Evolutionary conservation across 2,329 filamentous ascomycete genomes (phyloP).

Genomic region (Phyllosticta ampelicida): DNA sequence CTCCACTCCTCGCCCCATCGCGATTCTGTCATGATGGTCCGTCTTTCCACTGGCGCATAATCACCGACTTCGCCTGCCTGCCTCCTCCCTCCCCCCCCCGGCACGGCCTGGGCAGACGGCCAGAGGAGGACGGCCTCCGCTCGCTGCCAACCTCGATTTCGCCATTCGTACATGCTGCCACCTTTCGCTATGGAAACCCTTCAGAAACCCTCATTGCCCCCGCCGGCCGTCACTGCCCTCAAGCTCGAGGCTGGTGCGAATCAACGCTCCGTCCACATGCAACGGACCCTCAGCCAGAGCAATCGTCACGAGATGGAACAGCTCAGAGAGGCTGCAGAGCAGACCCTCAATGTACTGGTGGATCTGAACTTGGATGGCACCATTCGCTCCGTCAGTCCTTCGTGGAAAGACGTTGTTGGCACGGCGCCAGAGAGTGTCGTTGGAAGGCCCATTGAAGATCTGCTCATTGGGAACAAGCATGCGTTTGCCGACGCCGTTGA

Average conservation of each 20-base stretch:
- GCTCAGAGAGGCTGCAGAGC: constrained; percentile 87
- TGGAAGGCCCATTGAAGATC: constrained; percentile 66
- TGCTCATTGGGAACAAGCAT: constrained; percentile 69
- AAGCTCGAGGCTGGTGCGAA: constrained; percentile 27
- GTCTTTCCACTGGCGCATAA: constrained; percentile 21
- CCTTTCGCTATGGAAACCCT: constrained; percentile 13
- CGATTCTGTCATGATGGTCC: constrained; percentile 21
- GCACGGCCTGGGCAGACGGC: constrained; percentile 14
- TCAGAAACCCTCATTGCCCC: constrained; percentile 24
- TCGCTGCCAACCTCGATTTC: constrained; percentile 1
- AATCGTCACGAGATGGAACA: constrained; percentile 91
- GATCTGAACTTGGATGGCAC: constrained; percentile 84
- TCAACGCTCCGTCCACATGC: constrained; percentile 34
- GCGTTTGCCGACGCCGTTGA: constrained; percentile 77
- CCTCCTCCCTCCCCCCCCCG: too few relatives aligned
- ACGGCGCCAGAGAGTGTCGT: constrained; percentile 61
- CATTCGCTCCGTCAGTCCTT: constrained; percentile 92
- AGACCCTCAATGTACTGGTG: constrained; percentile 92
- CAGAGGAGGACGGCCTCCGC: constrained; percentile 6
- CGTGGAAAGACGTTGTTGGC: constrained; percentile 88
- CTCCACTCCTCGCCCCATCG: constrained; percentile 2
- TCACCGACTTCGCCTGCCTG: constrained; percentile 19
- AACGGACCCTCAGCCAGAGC: constrained; percentile 66
- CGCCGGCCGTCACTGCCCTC: constrained; percentile 34
- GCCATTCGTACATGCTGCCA: background rate